These are phyloP conservation scores for Dendrobium nobile DNA, from an alignment of 106 monocot genomes.

Conservation along the genomic window DNA sequence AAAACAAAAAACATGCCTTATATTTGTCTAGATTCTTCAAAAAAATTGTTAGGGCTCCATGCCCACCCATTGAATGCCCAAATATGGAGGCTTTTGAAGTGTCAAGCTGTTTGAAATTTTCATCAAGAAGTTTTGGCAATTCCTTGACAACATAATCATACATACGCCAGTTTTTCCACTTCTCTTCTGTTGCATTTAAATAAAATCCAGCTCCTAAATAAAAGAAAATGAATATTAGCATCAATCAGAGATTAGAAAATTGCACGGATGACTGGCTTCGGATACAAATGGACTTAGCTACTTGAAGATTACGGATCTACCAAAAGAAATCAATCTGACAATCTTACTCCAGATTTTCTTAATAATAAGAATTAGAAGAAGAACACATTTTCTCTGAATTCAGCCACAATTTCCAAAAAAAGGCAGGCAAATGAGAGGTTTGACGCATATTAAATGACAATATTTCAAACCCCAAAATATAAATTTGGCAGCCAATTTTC, in stretches of 20 bases:
- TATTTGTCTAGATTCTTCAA: conserved; percentile 78
- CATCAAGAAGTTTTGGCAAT: conserved; percentile 65
- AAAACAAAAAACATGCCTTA: conserved; percentile 45
- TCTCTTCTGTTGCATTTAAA: conserved; percentile 76
- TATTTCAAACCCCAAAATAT: neutral
- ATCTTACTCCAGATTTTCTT: neutral
- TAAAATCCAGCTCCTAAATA: conserved; percentile 89
- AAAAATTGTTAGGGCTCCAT: conserved; percentile 90
- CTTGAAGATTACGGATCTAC: neutral
- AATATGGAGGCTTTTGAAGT: conserved; percentile 72
- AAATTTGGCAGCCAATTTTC: neutral
- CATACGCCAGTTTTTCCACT: conserved; percentile 99
- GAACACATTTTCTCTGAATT: neutral
- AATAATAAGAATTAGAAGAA: neutral
- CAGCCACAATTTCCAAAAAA: too few species aligned
- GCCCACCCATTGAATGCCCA: conserved; percentile 99
- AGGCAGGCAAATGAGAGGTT: too few species aligned
- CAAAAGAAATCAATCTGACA: neutral
- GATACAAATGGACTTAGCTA: neutral
- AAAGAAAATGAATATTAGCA: neutral
- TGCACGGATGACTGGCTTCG: neutral
- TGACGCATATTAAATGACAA: neutral
- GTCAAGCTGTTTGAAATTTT: conserved; percentile 82
- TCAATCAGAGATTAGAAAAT: neutral
- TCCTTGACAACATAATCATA: conserved; percentile 94